Evolutionary conservation across 169 alveolate genomes (phyloP).

Genomic region (Eimeria praecox): DNA sequence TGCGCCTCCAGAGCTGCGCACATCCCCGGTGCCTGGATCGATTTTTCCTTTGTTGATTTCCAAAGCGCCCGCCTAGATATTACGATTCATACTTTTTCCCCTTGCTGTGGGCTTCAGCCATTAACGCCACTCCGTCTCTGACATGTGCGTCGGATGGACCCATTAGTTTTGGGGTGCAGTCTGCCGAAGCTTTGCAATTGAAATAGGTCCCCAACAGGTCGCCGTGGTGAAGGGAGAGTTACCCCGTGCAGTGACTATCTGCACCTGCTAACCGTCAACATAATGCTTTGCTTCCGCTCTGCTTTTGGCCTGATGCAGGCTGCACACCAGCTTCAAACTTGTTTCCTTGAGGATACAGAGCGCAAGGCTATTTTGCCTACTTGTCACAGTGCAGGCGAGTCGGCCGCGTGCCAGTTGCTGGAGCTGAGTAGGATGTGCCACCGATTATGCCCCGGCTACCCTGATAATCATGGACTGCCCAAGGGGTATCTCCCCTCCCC

Average conservation of each 20-base stretch:
- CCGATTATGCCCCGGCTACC: not conserved
- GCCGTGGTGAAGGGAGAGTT: no score
- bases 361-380: not conserved
- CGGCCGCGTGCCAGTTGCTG: not conserved
- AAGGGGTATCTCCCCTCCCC: not conserved
- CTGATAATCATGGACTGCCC: not conserved
- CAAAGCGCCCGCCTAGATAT: not conserved
- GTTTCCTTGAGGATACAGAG: not conserved
- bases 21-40: not conserved
- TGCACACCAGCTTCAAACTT: not conserved
- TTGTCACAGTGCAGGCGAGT: not conserved
- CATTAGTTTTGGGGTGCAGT: not conserved
- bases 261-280: not conserved
- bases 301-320: not conserved
- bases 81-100: not conserved
- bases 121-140: not conserved
- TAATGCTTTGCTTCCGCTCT: not conserved
- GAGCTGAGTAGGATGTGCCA: not conserved
- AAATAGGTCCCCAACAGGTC: no score
- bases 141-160: not conserved
- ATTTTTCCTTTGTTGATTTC: not conserved
- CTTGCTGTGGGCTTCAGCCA: not conserved
- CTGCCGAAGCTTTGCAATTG: no score
- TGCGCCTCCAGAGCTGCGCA: not conserved
- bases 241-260: not conserved